These are phyloP conservation scores for Colletotrichum acutatum DNA, from an alignment of 2,329 filamentous ascomycete species.

Conservation along the genomic window DNA sequence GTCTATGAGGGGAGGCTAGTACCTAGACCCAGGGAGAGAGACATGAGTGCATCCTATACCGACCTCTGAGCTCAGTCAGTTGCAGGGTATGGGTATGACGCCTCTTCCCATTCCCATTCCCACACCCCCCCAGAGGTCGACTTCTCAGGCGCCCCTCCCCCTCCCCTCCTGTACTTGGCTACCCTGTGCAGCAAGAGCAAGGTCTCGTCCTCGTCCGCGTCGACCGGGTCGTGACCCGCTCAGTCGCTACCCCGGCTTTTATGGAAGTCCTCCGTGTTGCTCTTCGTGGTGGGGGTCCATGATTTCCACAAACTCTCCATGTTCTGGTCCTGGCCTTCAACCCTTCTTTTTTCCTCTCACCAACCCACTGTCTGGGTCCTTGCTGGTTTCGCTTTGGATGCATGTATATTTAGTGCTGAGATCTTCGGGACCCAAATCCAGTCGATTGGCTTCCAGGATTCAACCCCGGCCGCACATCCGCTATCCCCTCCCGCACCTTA, in stretches of 20 bases:
- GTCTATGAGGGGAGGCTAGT: conserved; percentile 19
- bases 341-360: conserved; percentile 18
- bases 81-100: conserved; percentile 25
- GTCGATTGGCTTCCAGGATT: conserved; percentile 18
- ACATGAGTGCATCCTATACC: conserved; percentile 18
- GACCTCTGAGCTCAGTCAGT: conserved; percentile 23
- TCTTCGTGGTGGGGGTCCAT: conserved; percentile 28
- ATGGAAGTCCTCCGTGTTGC: conserved; percentile 20
- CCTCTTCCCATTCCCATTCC: conserved; percentile 9
- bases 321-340: conserved; percentile 21
- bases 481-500: conserved; percentile 8
- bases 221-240: conserved; percentile 22
- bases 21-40: conserved; percentile 4
- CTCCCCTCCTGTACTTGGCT: neutral
- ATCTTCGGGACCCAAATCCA: conserved; percentile 30
- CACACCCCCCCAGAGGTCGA: neutral
- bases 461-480: conserved; percentile 28
- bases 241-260: conserved; percentile 34
- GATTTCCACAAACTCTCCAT: conserved; percentile 31
- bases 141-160: conserved; percentile 1
- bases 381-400: conserved; percentile 28
- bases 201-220: conserved; percentile 21
- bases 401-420: conserved; percentile 35
- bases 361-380: conserved; percentile 27
- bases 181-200: conserved; percentile 23